Conservation (phyloP, 108 stramenopile genomes). For the Cyclotella kingstonii region DNA sequence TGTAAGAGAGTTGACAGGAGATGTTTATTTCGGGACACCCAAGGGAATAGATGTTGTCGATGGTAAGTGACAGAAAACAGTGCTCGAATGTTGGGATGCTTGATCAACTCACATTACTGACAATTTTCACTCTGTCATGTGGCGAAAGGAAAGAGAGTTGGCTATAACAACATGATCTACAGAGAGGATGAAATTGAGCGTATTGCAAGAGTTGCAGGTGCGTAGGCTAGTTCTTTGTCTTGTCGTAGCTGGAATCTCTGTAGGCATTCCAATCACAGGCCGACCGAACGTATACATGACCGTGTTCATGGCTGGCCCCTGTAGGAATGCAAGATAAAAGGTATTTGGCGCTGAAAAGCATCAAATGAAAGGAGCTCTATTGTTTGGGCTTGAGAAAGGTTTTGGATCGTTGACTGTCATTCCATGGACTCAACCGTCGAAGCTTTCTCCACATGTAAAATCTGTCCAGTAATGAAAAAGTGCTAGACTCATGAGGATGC, state of each 20-base stretch:
- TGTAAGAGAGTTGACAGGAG: conserved; percentile 96
- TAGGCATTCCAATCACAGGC: conserved; percentile 37
- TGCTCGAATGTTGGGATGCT: neutral
- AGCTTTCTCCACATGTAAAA: conserved; percentile 28
- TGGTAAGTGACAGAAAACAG: conserved; percentile 46
- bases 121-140: neutral
- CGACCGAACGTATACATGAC: conserved; percentile 17
- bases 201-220: conserved; percentile 86
- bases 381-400: conserved; percentile 19
- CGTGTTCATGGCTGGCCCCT: conserved; percentile 41
- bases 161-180: conserved; percentile 99
- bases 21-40: conserved; percentile 99
- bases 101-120: neutral
- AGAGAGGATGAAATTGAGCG: conserved; percentile 92
- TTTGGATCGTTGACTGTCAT: conserved; percentile 11
- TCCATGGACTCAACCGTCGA: conserved; percentile 6
- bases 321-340: conserved; percentile 64
- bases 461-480: too few relatives aligned
- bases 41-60: conserved; percentile 93
- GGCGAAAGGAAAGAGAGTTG: conserved; percentile 70
- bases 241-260: neutral
- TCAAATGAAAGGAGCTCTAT: conserved; percentile 31
- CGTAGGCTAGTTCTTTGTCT: conserved; percentile 1
- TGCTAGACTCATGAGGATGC: too few relatives aligned
- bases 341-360: conserved; percentile 53